Evolutionary conservation across 306 rosid species (phyloP).

Genomic region (Cyamopsis tetragonoloba): DNA sequence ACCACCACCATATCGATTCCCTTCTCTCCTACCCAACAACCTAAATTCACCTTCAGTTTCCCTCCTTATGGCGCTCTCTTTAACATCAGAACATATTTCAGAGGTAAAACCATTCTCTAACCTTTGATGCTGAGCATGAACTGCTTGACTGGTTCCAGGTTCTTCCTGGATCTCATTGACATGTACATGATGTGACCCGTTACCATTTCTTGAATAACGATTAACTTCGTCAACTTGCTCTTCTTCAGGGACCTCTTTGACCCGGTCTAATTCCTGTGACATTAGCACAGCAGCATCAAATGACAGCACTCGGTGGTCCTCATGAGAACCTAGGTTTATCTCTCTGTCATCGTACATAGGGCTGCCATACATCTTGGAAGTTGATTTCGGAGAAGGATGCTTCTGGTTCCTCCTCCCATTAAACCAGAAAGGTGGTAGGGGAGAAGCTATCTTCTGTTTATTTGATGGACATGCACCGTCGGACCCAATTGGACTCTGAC

Average conservation of each 20-base stretch:
- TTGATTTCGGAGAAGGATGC: conserved; percentile 57
- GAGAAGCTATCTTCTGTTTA: conserved; percentile 72
- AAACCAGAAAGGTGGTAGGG: conserved; percentile 78
- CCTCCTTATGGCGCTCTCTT: conserved; percentile 91
- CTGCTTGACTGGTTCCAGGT: conserved; percentile 40
- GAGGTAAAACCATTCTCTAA: conserved; percentile 57
- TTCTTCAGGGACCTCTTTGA: conserved; percentile 74
- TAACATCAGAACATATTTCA: conserved; percentile 47
- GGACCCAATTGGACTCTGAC: conserved; percentile 92
- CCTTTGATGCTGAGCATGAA: conserved; percentile 36
- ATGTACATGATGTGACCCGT: conserved; percentile 28
- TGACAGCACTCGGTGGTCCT: conserved; percentile 63
- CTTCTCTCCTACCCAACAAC: conserved; percentile 82
- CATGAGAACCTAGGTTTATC: conserved; percentile 38
- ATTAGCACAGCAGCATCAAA: conserved; percentile 85
- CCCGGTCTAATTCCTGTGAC: conserved; percentile 75
- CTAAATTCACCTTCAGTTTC: conserved; percentile 96
- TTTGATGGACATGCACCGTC: conserved; percentile 48
- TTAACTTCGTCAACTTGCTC: conserved; percentile 38
- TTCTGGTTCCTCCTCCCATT: conserved; percentile 54
- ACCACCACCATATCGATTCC: conserved; percentile 58
- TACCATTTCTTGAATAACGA: conserved; percentile 38
- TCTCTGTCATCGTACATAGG: conserved; percentile 75
- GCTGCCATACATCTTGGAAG: conserved; percentile 71
- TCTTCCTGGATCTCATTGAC: conserved; percentile 59